phyloP scores from a whole-genome alignment of 805 yeast species.

The Candida boidinii region DNA sequence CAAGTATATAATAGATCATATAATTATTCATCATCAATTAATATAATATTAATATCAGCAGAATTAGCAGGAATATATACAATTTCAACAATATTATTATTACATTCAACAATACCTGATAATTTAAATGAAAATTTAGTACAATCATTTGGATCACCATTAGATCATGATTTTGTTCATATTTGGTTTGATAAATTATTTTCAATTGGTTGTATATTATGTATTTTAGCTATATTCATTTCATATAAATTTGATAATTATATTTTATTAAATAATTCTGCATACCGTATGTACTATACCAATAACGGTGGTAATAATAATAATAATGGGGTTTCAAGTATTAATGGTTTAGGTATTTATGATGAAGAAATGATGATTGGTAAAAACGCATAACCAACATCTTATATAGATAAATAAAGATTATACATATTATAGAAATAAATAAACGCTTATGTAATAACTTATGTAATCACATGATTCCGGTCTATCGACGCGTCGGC shows the following conservation, averaged over 20 bases:
- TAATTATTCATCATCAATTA: background rate
- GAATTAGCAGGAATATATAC: constrained; percentile 44
- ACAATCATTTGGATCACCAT: constrained; percentile 20
- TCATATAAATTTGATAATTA: constrained; percentile 16
- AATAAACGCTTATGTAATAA: too few species aligned
- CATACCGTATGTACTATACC: too few species aligned
- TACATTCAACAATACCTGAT: constrained; percentile 36
- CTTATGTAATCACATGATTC: too few species aligned
- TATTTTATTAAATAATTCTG: too few species aligned
- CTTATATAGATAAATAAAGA: too few species aligned
- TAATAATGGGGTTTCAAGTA: too few species aligned
- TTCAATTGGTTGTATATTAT: constrained; percentile 31
- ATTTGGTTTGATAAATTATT: constrained; percentile 45
- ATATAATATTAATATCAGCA: background rate
- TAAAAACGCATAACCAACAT: too few species aligned
- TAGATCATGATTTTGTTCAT: constrained; percentile 38
- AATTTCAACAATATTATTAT: constrained; percentile 40
- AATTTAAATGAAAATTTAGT: constrained; percentile 33
- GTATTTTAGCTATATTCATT: constrained; percentile 20
- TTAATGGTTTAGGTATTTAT: constrained; percentile 11
- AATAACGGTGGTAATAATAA: constrained; percentile 13
- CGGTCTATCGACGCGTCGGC: too few species aligned
- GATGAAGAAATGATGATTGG: constrained; percentile 21
- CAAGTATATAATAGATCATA: background rate
- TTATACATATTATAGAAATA: too few species aligned